Conservation (phyloP, 1,139 yeast species). For the Taiozyma onychis region DNA sequence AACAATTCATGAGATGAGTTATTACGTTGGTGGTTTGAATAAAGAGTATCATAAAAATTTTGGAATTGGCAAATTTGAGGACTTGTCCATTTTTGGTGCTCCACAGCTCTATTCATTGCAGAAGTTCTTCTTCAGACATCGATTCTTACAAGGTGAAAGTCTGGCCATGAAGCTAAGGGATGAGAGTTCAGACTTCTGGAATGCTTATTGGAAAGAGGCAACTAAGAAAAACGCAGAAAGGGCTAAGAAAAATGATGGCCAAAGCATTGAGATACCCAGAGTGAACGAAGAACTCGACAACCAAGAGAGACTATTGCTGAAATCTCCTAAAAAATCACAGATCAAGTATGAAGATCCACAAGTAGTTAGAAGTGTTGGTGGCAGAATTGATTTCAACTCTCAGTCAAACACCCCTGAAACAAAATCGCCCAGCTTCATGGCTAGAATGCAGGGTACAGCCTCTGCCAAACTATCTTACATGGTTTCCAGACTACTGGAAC, state of each 20-base stretch:
- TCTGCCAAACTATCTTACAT: slow-evolving; percentile 59
- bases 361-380: slow-evolving; percentile 1
- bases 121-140: slow-evolving; percentile 46
- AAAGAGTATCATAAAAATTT: slow-evolving; percentile 33
- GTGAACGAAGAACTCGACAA: slow-evolving; percentile 16
- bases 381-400: slow-evolving; percentile 5
- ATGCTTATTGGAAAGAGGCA: slow-evolving; percentile 42
- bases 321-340: slow-evolving; percentile 7
- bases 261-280: slow-evolving; percentile 13
- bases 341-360: slow-evolving; percentile 4
- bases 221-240: slow-evolving; percentile 29
- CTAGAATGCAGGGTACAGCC: slow-evolving; percentile 48
- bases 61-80: slow-evolving; percentile 35
- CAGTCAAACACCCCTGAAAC: slow-evolving; percentile 7
- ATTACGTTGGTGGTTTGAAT: slow-evolving; percentile 42
- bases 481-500: slow-evolving; percentile 46
- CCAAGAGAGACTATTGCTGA: slow-evolving; percentile 10
- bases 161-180: slow-evolving; percentile 29
- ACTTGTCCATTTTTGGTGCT: slow-evolving; percentile 47
- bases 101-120: slow-evolving; percentile 52
- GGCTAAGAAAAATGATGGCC: slow-evolving; percentile 20
- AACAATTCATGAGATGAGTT: slow-evolving; percentile 58
- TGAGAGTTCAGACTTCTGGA: slow-evolving; percentile 38
- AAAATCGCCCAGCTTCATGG: not conserved
- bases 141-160: slow-evolving; percentile 31